Evolutionary conservation across 83 land plant species (phyloP).

Genomic region (Picea abies): DNA sequence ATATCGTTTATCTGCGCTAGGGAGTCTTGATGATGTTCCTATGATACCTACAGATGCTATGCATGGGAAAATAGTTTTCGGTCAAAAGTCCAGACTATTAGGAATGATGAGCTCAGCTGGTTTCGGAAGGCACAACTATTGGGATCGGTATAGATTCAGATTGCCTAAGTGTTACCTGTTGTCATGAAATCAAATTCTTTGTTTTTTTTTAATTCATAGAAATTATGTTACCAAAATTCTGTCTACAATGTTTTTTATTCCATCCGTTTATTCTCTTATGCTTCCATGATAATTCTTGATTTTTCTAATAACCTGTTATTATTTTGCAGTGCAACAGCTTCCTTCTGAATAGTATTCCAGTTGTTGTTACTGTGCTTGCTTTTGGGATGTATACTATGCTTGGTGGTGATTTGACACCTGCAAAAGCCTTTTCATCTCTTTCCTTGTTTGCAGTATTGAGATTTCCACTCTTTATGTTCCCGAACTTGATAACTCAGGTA

Average conservation of each 20-base stretch:
- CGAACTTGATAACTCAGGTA: constrained; percentile 95
- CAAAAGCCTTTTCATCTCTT: constrained; percentile 95
- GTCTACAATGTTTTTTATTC: not conserved
- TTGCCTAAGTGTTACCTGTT: not conserved
- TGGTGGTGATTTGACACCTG: constrained; percentile 93
- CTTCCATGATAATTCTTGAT: not conserved
- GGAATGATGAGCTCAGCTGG: constrained; percentile 91
- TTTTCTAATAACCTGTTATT: not conserved
- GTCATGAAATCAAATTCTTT: not conserved
- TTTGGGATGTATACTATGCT: constrained; percentile 84
- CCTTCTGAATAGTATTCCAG: constrained; percentile 88
- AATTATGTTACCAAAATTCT: not conserved
- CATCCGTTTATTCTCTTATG: constrained; percentile 2
- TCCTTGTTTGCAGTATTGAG: constrained; percentile 93
- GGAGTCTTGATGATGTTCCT: not conserved
- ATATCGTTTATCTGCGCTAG: not conserved
- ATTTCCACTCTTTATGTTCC: constrained; percentile 88
- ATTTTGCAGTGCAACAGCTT: constrained; percentile 77
- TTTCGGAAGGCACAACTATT: constrained; percentile 80
- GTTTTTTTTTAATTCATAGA: not conserved
- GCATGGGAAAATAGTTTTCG: constrained; percentile 94
- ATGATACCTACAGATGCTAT: constrained; percentile 64
- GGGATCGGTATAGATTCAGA: constrained; percentile 51
- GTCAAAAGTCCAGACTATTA: constrained; percentile 63
- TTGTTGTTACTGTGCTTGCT: constrained; percentile 84